These are phyloP conservation scores for Barnettozyma sp. DNA, from an alignment of 805 yeast species.

Conservation along the genomic window DNA sequence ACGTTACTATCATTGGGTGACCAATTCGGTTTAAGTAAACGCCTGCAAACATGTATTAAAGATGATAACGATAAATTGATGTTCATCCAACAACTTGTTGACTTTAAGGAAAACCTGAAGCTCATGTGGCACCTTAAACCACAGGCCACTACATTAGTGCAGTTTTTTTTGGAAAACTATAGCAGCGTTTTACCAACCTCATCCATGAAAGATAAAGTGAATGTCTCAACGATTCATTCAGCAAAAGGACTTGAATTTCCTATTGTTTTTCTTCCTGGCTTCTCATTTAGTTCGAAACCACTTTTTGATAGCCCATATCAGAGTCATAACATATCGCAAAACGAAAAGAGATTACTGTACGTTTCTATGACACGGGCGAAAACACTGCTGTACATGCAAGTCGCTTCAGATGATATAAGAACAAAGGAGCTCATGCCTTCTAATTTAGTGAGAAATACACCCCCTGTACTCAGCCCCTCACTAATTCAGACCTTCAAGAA, in stretches of 20 bases:
- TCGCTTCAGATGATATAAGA: slow-evolving; percentile 1
- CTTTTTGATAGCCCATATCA: slow-evolving; percentile 2
- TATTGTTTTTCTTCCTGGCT: slow-evolving; percentile 43
- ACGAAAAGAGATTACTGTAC: slow-evolving; percentile 42
- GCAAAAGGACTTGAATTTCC: slow-evolving; percentile 75
- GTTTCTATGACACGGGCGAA: slow-evolving; percentile 65
- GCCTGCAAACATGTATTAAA: slow-evolving; percentile 14
- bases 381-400: slow-evolving; percentile 25
- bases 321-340: slow-evolving; percentile 8
- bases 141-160: slow-evolving; percentile 18
- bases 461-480: neutral
- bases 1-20: slow-evolving; percentile 11
- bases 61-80: slow-evolving; percentile 22
- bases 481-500: slow-evolving; percentile 2
- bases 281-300: slow-evolving; percentile 7
- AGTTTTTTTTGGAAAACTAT: slow-evolving; percentile 30
- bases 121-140: slow-evolving; percentile 24
- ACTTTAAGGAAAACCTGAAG: slow-evolving; percentile 32
- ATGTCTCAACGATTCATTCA: slow-evolving; percentile 63
- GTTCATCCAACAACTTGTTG: slow-evolving; percentile 26
- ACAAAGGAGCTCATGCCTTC: slow-evolving; percentile 2
- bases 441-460: neutral
- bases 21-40: slow-evolving; percentile 13
- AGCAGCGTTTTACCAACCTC: slow-evolving; percentile 25
- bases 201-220: slow-evolving; percentile 32